These are phyloP conservation scores for Malassezia nana DNA, from an alignment of 1,284 basidiomycete species.

Conservation along the genomic window DNA sequence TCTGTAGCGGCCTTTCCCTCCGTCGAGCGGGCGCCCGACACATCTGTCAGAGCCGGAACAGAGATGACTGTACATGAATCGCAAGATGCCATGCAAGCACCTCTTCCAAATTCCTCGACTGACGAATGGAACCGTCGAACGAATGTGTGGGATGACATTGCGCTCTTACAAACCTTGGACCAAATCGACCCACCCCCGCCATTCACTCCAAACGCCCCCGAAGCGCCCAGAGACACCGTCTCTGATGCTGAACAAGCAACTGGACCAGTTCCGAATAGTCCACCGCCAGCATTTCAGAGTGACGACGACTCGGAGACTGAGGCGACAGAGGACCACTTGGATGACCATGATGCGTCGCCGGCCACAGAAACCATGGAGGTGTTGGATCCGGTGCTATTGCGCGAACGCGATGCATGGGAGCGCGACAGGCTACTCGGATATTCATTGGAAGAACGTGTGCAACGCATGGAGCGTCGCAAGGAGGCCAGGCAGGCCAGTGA, in stretches of 20 bases:
- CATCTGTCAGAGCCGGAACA: background rate
- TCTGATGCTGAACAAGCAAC: background rate
- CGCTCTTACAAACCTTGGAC: background rate
- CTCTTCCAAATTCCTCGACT: background rate
- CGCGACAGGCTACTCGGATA: conserved; percentile 13
- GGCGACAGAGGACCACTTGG: background rate
- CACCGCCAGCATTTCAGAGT: conserved; percentile 32
- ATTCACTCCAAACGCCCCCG: background rate
- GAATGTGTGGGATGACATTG: conserved; percentile 16
- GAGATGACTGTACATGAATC: background rate
- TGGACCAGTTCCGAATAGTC: conserved; percentile 23
- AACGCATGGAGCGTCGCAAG: conserved; percentile 10
- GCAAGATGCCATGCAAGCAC: background rate
- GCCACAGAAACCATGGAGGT: background rate
- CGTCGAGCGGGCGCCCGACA: background rate
- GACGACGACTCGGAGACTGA: conserved; percentile 10
- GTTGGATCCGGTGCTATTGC: background rate
- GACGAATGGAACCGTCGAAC: conserved; percentile 2
- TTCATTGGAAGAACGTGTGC: conserved; percentile 15
- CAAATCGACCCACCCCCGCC: conserved; percentile 10
- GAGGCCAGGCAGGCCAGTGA: background rate
- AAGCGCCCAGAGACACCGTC: too few species aligned
- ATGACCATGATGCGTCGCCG: background rate
- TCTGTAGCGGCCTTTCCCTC: background rate
- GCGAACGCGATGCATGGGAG: conserved; percentile 19